phyloP scores from a whole-genome alignment of 163 green algal genomes.

The Smithsoniella earleae region DNA sequence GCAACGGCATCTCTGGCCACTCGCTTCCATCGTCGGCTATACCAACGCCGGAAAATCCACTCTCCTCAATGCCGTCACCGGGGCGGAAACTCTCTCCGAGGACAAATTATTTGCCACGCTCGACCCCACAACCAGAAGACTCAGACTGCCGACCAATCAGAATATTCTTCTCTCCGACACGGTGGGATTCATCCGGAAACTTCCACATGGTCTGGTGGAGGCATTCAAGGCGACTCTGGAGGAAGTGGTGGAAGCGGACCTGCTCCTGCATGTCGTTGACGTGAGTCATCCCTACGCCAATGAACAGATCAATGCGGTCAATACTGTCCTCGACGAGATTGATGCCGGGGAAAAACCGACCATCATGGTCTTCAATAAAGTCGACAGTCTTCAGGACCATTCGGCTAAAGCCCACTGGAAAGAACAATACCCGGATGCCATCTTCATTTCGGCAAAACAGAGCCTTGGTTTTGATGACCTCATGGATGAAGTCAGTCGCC shows the following conservation, averaged over 20 bases:
- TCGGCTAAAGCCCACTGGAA: no score
- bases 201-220: constrained; percentile 52
- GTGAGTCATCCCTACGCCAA: constrained; percentile 60
- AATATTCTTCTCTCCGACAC: constrained; percentile 49
- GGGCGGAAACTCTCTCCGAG: no score
- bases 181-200: constrained; percentile 63
- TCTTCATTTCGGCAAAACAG: no score
- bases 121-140: constrained; percentile 42
- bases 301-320: constrained; percentile 65
- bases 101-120: constrained; percentile 61
- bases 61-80: no score
- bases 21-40: constrained; percentile 41
- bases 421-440: no score
- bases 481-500: no score
- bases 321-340: no score
- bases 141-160: constrained; percentile 40
- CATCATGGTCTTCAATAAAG: no score
- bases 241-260: constrained; percentile 47
- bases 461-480: no score
- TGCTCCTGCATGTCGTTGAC: constrained; percentile 95
- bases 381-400: no score
- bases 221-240: constrained; percentile 63
- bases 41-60: constrained; percentile 51
- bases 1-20: constrained; percentile 34
- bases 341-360: no score